These are phyloP conservation scores for Spergularia bocconei DNA, from an alignment of 148 eudicot genomes.

Conservation along the genomic window DNA sequence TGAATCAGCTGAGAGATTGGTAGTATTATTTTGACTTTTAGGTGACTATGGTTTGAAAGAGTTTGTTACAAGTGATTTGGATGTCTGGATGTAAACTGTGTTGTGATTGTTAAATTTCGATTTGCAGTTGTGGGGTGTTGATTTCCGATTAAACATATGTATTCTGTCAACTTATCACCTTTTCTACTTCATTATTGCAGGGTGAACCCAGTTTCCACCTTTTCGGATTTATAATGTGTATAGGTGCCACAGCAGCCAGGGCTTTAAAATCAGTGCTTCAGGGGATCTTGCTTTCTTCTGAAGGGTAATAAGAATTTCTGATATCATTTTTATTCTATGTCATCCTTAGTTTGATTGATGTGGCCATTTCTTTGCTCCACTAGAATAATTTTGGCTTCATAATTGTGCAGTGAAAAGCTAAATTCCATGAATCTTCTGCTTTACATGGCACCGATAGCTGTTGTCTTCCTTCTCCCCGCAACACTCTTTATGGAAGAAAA, in stretches of 20 bases:
- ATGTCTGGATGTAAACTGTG: neutral
- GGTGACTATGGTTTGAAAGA: neutral
- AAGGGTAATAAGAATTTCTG: constrained; percentile 56
- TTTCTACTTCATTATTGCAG: constrained; percentile 27
- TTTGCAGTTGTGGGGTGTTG: neutral
- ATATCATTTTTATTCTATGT: neutral
- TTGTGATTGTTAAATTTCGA: neutral
- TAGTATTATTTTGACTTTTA: neutral
- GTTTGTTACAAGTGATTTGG: neutral
- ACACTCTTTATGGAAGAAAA: constrained; percentile 82
- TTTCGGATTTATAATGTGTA: constrained; percentile 85
- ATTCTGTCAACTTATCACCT: constrained; percentile 18
- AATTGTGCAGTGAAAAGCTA: constrained; percentile 63
- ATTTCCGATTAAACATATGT: neutral
- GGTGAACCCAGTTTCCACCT: constrained; percentile 96
- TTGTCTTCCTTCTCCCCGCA: constrained; percentile 79
- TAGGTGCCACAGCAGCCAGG: constrained; percentile 95
- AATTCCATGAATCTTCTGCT: constrained; percentile 93
- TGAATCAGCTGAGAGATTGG: neutral
- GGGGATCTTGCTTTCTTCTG: constrained; percentile 93
- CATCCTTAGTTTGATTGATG: neutral
- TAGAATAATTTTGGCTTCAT: constrained; percentile 1
- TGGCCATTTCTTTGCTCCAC: neutral
- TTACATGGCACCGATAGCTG: constrained; percentile 97
- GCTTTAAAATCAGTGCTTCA: constrained; percentile 89